phyloP scores from a whole-genome alignment of 2,329 filamentous ascomycete species.

The Scortechinia acanthostroma region DNA sequence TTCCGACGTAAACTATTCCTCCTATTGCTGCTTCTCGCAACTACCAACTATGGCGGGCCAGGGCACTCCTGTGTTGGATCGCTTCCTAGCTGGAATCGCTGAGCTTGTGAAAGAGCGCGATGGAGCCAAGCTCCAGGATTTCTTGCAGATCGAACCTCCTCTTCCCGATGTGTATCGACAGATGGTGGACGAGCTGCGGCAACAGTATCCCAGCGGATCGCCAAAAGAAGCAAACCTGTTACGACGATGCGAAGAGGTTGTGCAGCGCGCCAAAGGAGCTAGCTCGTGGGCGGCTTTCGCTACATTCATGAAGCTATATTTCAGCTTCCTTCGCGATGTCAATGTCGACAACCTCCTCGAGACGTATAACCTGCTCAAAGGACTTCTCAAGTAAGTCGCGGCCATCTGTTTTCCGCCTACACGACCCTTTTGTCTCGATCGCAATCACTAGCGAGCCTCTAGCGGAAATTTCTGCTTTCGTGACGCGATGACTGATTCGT shows the following conservation, averaged over 20 bases:
- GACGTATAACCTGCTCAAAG: slow-evolving; percentile 2
- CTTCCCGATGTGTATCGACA: neutral
- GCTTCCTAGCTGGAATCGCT: neutral
- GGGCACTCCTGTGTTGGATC: neutral
- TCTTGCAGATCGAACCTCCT: neutral
- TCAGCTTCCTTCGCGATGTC: neutral
- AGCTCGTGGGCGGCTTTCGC: neutral
- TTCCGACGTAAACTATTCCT: too few relatives aligned
- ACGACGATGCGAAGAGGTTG: neutral
- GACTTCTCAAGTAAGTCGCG: neutral
- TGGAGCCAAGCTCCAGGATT: neutral
- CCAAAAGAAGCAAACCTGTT: neutral
- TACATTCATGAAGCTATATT: neutral
- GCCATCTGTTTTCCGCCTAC: neutral
- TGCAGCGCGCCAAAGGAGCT: neutral
- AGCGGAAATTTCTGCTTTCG: too few relatives aligned
- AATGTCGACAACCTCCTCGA: slow-evolving; percentile 1
- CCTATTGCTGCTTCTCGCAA: neutral
- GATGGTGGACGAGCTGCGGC: neutral
- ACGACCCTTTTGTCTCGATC: neutral
- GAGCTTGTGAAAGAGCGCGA: neutral
- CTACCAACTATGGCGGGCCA: neutral
- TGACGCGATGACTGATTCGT: too few relatives aligned
- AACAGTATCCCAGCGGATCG: neutral
- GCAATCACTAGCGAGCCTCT: too few relatives aligned